These are phyloP conservation scores for Physcomitrellopsis africana DNA, from an alignment of 225 moss, liverwort and hornwort species.

Conservation along the genomic window DNA sequence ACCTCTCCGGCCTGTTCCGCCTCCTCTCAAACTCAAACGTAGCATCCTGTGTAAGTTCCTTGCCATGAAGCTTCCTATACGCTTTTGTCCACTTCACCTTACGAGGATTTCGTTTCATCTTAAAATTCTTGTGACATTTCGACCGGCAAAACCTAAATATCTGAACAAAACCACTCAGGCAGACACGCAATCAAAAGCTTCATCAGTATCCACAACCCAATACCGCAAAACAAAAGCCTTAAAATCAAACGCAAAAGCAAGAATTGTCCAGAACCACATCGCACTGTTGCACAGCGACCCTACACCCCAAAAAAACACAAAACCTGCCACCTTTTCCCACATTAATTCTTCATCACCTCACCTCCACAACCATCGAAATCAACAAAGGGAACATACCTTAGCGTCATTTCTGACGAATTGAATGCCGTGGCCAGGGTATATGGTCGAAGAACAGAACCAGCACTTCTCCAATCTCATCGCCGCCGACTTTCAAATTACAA, in stretches of 20 bases:
- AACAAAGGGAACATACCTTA: constrained; percentile 46
- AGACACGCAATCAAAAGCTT: neutral
- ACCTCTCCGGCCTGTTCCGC: constrained; percentile 91
- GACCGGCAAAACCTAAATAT: constrained; percentile 90
- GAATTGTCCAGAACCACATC: no score
- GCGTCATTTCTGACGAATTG: constrained; percentile 90
- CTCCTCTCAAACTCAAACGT: constrained; percentile 95
- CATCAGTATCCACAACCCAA: neutral
- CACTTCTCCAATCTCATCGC: constrained; percentile 96
- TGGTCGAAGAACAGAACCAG: constrained; percentile 94
- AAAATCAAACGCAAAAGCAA: no score
- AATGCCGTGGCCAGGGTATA: constrained; percentile 92
- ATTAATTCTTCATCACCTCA: neutral
- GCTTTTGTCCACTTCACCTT: constrained; percentile 98
- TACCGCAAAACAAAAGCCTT: no score
- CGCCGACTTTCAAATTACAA: constrained; percentile 25
- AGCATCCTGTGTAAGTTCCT: constrained; percentile 83
- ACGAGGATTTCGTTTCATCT: constrained; percentile 97
- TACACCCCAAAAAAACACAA: no score
- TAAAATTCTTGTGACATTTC: constrained; percentile 96
- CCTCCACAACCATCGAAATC: neutral
- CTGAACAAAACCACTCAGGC: constrained; percentile 34
- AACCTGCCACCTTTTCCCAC: neutral
- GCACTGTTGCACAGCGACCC: no score
- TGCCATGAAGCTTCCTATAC: constrained; percentile 84